Evolutionary conservation across 2,329 filamentous ascomycete species (phyloP), one percentile per base, ranked within the genome.

Genomic region (Aspergillus tamarii): DNA sequence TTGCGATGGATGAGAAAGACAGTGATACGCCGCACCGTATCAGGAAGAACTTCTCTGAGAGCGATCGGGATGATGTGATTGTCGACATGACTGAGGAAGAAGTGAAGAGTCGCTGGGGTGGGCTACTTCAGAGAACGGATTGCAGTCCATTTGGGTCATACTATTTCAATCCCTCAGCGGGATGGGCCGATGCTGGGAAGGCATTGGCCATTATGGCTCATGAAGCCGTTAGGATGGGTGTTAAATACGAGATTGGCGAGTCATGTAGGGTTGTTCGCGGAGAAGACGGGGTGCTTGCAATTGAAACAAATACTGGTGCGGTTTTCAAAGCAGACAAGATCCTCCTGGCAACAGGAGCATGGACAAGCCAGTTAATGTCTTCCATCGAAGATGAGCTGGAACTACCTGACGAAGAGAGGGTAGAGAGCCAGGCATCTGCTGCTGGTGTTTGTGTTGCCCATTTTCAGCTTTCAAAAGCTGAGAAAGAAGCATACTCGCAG

Each of bases 361-460:
- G 85, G 74, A 88, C 86, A 6, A 83, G 83, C 41, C 75, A 80
- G 32, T 70, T 89, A 19, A 79, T 89, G 58, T 83, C 84, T 32
- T 81, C 84, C 16, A 45, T 83, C 2, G 83, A 85, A 66, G 81
- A 83, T 61, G 66, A 72, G 3, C 66, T 84, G 6, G 60, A 69
- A 2, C 73, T 82, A 50, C 83, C 83, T 55, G 83, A 83, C 0
- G 80, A 82, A 7, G 76, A 82, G 16, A 83, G 83, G 62, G 75
- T 80, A 39, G 76, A 84, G 26, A 78, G 86, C 23, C 85, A 88
- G 62, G 79, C 84, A 26, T 85, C 83, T 16, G 87, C 88, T 21
- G 87, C 86, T 2, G 88, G 85, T 1, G 85, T 89, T 19, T 84
- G 84, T 3, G 86, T 86, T 0, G 87, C 84, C 0, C 85, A 88